Evolutionary conservation across 768 basidiomycete genomes (phyloP), one percentile per base, ranked within the genome.

Genomic region (Cystoderma amianthinum): DNA sequence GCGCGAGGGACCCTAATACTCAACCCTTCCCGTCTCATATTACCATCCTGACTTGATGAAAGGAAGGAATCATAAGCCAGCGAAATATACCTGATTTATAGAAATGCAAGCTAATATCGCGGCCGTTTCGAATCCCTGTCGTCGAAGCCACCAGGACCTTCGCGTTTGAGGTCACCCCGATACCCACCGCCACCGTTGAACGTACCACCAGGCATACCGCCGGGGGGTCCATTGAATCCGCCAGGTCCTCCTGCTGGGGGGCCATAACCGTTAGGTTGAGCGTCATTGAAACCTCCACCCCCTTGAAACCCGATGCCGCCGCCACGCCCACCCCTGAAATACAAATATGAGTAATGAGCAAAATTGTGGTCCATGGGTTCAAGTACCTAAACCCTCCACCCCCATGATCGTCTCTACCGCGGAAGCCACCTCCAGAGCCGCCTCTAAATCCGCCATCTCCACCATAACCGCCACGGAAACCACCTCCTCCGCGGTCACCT

Each of bases 41-140:
- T 21, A 41, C 39, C 46, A 45, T 48, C 43, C 50, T 53, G 51
- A 40, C 51, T 55, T 47, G 44, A 47, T n/a, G 41, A 39, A 56
- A 53, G 46, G 55, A 44, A 43, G 52, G 55, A 36, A 39, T 58
- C 46, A 34, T 30, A 48, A 45, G 49, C 45, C 43, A 40, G 51
- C 49, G 34, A 64, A 55, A 56, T 51, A 60, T 57, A 58, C 54
- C 60, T 54, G 37, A 50, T 19, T 30, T 36, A 33, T 44, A 16
- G 39, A 17, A 32, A 30, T 30, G 25, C 41, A 47, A 24, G 50
- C 72, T 78, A 90, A 63, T 85, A 88, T 56, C 88, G 77, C 54
- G 83, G 80, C 56, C 88, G 82, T 64, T 91, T 91, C 23, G 71
- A 53, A 50, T 89, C 87, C 50, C 87, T 76, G 61, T 90, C 87